Evolutionary conservation across 371 early-diverging fungal species (phyloP), one percentile per base, ranked within the genome.

Genomic region (Lichtheimia corymbifera): DNA sequence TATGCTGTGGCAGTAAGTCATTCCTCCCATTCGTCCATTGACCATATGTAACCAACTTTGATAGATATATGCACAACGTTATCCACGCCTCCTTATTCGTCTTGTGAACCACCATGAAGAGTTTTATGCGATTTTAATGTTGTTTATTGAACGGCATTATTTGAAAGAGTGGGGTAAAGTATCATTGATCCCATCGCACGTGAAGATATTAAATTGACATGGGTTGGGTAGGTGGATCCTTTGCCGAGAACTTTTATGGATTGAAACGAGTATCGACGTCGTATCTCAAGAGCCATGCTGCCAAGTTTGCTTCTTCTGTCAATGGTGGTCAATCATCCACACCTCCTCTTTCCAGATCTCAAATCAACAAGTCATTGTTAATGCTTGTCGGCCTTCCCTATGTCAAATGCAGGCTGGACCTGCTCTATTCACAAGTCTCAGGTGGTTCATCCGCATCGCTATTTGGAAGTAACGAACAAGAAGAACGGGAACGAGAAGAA

Each of bases 201-300:
- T 47, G 47, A 47, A 47, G 14, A 7, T 47, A n/a, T n/a, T n/a
- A 22, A 22, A 22, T 18, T 47, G 47, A 47, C 22, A n/a, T 15
- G 30, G 20, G 20, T 53, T 43, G n/a, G 15, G 0, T 5, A 91
- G 91, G 89, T 44, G 90, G 83, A 1, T 93, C 96, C 13, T 95
- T 94, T 75, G 85, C 95, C 15, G 97, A 97, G 75, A 91, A 91
- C 74, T 95, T 95, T 74, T 97, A 97, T 71, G 95, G 95, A 0
- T 68, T 92, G 52, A 92, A 93, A 68, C 71, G 97, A 57, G 84
- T 85, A 15, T 76, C 85, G 0, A 59, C 79, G 9, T 45, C 59
- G 7, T 68, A 67, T 40, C 45, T 65, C 6, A 67, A 67, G 30
- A 65, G 62, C 27, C 53, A 58, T 20, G 61, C 70, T 45, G 55